A percentile compares a stretch with the other conserved stretches of the same genome.
phyloP scores from a whole-genome alignment of 2,329 filamentous ascomycete species.

The Hymenoscyphus albidus region DNA sequence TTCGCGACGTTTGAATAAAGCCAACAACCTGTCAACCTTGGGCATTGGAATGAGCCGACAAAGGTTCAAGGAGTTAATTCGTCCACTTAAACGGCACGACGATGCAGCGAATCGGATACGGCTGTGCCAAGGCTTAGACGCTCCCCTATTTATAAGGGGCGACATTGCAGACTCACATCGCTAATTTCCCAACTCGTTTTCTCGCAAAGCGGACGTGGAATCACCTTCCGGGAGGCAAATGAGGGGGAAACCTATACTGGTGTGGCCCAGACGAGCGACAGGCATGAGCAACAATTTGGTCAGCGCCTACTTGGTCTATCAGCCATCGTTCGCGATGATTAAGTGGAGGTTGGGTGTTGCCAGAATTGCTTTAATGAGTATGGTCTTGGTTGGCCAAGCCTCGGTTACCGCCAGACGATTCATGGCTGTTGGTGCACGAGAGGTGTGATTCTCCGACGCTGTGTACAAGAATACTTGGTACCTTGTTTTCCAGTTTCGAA shows the following conservation, averaged over 20 bases:
- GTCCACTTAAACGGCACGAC: slow-evolving; percentile 2
- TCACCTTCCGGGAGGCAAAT: neutral
- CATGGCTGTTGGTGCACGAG: neutral
- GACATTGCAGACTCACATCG: neutral
- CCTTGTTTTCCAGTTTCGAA: neutral
- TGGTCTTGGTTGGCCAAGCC: neutral
- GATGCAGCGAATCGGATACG: slow-evolving; percentile 8
- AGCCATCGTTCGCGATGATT: neutral
- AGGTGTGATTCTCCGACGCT: neutral
- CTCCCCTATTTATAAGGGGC: neutral
- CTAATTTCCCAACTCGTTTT: neutral
- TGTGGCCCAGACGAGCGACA: neutral
- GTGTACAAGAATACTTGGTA: neutral
- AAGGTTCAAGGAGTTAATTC: neutral
- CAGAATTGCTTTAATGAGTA: neutral
- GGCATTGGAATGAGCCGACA: neutral
- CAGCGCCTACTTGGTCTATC: neutral
- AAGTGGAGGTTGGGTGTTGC: neutral
- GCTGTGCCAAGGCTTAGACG: slow-evolving; percentile 4
- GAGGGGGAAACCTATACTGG: neutral
- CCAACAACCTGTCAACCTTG: neutral
- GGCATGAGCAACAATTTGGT: neutral
- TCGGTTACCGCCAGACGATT: slow-evolving; percentile 1
- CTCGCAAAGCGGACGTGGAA: slow-evolving; percentile 1
- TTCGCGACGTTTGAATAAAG: neutral